Percentiles rank a stretch among this genome's conserved stretches.
These are phyloP conservation scores for Ogataea degrootiae DNA, from an alignment of 805 yeast species.

Conservation along the genomic window DNA sequence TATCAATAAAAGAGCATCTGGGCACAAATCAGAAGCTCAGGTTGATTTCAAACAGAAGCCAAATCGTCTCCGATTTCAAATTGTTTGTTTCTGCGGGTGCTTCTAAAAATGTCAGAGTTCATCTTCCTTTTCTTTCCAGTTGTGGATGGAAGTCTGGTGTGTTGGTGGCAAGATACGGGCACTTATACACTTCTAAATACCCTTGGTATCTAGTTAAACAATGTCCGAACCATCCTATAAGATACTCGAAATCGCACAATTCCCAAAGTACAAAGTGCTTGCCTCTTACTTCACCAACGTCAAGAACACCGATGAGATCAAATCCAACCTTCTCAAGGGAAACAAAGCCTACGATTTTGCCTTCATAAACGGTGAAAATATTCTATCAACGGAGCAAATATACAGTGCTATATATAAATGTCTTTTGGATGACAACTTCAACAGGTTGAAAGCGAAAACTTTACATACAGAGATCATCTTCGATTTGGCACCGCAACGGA, in stretches of 20 bases:
- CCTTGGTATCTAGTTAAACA: not conserved
- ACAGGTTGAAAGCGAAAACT: constrained; percentile 54
- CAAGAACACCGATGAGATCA: constrained; percentile 39
- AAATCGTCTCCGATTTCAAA: too few species aligned
- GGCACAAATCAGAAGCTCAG: too few species aligned
- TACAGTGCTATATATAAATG: constrained; percentile 58
- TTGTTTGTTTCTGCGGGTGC: too few species aligned
- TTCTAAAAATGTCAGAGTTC: too few species aligned
- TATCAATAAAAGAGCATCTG: too few species aligned
- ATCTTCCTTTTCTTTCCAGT: too few species aligned
- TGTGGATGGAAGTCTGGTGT: too few species aligned
- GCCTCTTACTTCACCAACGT: constrained; percentile 42
- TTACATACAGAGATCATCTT: constrained; percentile 70
- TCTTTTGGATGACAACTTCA: constrained; percentile 43
- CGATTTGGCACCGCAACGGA: constrained; percentile 64
- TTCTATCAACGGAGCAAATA: constrained; percentile 60
- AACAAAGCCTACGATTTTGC: constrained; percentile 53
- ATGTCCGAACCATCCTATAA: constrained; percentile 3
- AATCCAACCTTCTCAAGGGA: constrained; percentile 38
- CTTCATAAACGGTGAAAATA: constrained; percentile 54
- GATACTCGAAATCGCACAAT: constrained; percentile 15
- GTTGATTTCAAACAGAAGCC: too few species aligned
- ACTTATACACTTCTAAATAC: too few species aligned
- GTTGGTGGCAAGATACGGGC: too few species aligned
- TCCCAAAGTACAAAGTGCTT: constrained; percentile 15